A percentile compares a stretch with the other conserved stretches of the same genome.
Evolutionary conservation across 441 rosid genomes (phyloP).

Genomic region (Eruca vesicaria): DNA sequence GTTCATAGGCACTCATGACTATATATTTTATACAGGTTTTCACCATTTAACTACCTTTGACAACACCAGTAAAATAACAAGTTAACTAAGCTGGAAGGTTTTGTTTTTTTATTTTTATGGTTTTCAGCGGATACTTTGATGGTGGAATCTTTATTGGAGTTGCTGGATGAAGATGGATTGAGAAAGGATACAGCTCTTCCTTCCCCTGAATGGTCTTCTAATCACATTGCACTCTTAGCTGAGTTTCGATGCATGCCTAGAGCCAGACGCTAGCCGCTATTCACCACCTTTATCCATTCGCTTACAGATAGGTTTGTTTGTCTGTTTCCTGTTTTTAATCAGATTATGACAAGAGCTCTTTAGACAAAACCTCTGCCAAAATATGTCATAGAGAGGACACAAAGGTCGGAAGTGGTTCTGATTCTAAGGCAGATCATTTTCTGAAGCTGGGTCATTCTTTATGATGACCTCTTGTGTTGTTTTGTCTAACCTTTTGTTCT

Average conservation of each 20-base stretch:
- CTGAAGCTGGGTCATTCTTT: slow-evolving; percentile 31
- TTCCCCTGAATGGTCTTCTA: slow-evolving; percentile 99
- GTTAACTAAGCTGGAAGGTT: neutral
- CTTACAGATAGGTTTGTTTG: slow-evolving; percentile 28
- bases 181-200: slow-evolving; percentile 99
- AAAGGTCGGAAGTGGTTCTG: slow-evolving; percentile 28
- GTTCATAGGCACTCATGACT: slow-evolving; percentile 95
- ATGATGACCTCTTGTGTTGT: slow-evolving; percentile 21
- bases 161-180: slow-evolving; percentile 95
- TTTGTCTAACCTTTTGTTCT: slow-evolving; percentile 22
- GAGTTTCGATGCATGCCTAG: slow-evolving; percentile 98
- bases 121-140: slow-evolving; percentile 85
- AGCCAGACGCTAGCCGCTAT: slow-evolving; percentile 68
- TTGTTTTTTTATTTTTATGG: neutral
- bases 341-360: slow-evolving; percentile 21
- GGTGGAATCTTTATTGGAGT: slow-evolving; percentile 94
- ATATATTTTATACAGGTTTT: slow-evolving; percentile 95
- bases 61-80: neutral
- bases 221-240: slow-evolving; percentile 96
- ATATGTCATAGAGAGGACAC: slow-evolving; percentile 30
- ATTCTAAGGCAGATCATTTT: slow-evolving; percentile 22
- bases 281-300: neutral
- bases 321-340: neutral
- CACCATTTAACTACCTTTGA: neutral
- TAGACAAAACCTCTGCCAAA: slow-evolving; percentile 20